phyloP scores from a whole-genome alignment of 257 asterid genomes.

The Voacanga thouarsii region DNA sequence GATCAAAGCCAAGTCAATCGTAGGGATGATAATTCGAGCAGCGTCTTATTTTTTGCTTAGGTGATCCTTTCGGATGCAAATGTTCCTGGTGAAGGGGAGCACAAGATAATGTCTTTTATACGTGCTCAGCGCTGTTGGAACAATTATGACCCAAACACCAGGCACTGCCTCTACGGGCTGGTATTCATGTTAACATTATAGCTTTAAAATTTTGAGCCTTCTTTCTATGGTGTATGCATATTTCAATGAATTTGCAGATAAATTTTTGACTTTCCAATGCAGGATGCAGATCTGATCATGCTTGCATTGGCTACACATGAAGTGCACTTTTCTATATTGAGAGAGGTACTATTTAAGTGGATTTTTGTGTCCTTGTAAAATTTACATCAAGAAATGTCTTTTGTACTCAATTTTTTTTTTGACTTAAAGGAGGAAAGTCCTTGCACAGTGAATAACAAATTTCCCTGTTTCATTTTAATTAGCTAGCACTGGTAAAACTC shows the following conservation, averaged over 20 bases:
- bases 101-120: slow-evolving; percentile 59
- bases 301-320: slow-evolving; percentile 66
- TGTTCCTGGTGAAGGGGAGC: slow-evolving; percentile 83
- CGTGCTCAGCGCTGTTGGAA: slow-evolving; percentile 45
- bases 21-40: not conserved
- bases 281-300: slow-evolving; percentile 77
- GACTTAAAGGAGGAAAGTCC: no score
- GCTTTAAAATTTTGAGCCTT: not conserved
- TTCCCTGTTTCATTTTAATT: no score
- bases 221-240: not conserved
- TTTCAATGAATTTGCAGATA: not conserved
- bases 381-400: no score
- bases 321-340: slow-evolving; percentile 51
- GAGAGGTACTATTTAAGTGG: slow-evolving; percentile 45
- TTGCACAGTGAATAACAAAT: no score
- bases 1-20: not conserved
- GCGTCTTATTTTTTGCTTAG: slow-evolving; percentile 24
- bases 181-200: slow-evolving; percentile 19
- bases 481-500: no score
- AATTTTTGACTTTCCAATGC: slow-evolving; percentile 8
- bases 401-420: no score
- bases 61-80: slow-evolving; percentile 64
- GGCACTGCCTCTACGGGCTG: slow-evolving; percentile 65
- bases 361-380: no score
- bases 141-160: slow-evolving; percentile 56